Base-by-base conservation (phyloP, 164 flowering plant species). In the Sedum album region DNA sequence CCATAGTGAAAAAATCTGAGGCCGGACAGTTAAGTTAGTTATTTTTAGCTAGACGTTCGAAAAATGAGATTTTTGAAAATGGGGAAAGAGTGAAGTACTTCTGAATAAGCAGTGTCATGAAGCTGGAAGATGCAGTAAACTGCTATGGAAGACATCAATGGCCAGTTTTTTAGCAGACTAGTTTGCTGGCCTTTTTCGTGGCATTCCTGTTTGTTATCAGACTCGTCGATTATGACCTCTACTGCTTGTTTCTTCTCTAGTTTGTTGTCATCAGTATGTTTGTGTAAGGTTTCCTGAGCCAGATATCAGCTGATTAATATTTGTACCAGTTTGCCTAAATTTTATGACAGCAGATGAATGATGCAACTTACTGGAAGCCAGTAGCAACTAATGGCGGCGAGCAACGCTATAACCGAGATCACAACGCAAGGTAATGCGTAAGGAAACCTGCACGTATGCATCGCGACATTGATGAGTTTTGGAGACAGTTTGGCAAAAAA, bases 211-310 rank as follows among this genome's bases (percentile, higher is more conserved):
- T 61, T 62, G 31, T 21, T 35, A 60, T 70, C 62, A 62, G 74
- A 55, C 64, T 53, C 71, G 55, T 63, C 18, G 1, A 31, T 28
- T 4, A 71, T 4, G 21, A 72, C 73, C 60, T 79, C 28, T 5
- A 84, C 33, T 26, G 44, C 35, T 33, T 20, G 8, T 64, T 25
- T 4, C 18, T 64, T 44, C 1, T 33, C 14, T 69, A 73, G 74
- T 57, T 65, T 72, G 20, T 62, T 65, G 6, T 30, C 67, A 5
- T 60, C 25, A 66, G 18, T 31, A 73, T 88, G 90, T 33, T 3
- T 70, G 70, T 88, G 94, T 71, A 88, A 42, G 36, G 94, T 86
- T 79, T 88, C 94, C 94, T 86, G 74, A 4, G 33, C 8, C 62
- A 57, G n/a, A 20, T 18, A 44, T 44, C 4, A 10, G 15, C 5